Evolutionary conservation across 1,284 basidiomycete genomes (phyloP).

Genomic region (Ustilago cynodontis): DNA sequence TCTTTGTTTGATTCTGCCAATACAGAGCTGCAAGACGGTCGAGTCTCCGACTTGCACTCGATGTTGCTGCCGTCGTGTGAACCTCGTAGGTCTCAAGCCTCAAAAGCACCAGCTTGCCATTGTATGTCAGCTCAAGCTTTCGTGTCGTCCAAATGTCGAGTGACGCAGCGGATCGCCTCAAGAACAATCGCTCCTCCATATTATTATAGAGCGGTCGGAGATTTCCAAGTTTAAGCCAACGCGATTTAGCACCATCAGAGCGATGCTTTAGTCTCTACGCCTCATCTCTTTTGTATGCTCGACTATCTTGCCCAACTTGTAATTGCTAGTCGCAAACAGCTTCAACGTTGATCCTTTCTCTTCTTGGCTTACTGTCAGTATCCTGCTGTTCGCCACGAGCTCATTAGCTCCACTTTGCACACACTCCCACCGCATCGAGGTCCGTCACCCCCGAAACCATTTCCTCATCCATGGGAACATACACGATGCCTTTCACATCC

Average conservation of each 20-base stretch:
- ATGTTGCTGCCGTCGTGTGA: neutral
- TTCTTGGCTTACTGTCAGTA: too few relatives aligned
- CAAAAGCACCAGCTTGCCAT: neutral
- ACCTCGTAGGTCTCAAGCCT: neutral
- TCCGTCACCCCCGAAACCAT: neutral
- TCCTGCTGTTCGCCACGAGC: neutral
- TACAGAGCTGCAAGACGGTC: neutral
- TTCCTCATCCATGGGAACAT: constrained; percentile 1
- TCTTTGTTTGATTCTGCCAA: too few relatives aligned
- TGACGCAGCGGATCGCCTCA: neutral
- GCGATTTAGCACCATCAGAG: neutral
- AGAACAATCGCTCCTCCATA: too few relatives aligned
- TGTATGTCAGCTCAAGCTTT: too few relatives aligned
- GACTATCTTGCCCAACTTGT: neutral
- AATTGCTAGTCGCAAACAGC: too few relatives aligned
- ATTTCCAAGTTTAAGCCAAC: neutral
- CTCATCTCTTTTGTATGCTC: neutral
- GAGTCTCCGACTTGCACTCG: neutral
- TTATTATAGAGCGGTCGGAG: neutral
- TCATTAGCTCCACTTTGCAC: neutral
- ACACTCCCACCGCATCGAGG: neutral
- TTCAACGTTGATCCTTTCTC: neutral
- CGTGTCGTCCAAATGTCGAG: too few relatives aligned
- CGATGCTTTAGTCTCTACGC: neutral
- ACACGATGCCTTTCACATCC: constrained; percentile 5